Evolutionary conservation across 2,329 filamentous ascomycete genomes (phyloP).

Genomic region (Huntiella abstrusa): DNA sequence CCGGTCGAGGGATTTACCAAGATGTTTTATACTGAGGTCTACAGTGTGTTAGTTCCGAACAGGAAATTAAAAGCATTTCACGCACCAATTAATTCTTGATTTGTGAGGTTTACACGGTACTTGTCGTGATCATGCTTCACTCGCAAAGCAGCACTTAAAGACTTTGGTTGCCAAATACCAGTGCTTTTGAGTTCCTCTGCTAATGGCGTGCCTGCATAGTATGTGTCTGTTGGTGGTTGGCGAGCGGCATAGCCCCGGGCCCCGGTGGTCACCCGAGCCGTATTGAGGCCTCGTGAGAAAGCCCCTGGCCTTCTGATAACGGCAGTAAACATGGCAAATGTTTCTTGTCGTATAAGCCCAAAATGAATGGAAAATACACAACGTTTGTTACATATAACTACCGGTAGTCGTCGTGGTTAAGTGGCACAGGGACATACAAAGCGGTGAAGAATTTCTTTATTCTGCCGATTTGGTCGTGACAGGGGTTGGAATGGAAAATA

Average conservation of each 20-base stretch:
- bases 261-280: not conserved
- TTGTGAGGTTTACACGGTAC: not conserved
- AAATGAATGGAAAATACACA: not conserved
- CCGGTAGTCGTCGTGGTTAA: too few relatives aligned
- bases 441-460: too few relatives aligned
- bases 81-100: not conserved
- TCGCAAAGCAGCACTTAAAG: not conserved
- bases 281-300: not conserved
- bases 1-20: conserved; percentile 48
- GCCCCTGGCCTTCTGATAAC: not conserved
- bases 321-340: not conserved
- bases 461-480: too few relatives aligned
- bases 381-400: not conserved
- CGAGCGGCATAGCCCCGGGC: not conserved
- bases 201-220: not conserved
- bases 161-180: not conserved
- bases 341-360: not conserved
- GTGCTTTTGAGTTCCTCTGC: not conserved
- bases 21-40: conserved; percentile 53
- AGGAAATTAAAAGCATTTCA: not conserved
- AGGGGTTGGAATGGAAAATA: too few relatives aligned
- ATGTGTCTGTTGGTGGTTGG: not conserved
- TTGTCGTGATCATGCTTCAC: not conserved
- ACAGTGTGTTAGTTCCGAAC: not conserved
- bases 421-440: too few relatives aligned